A percentile compares a stretch with the other conserved stretches of the same genome.
Conservation (phyloP, 176 grass and related monocot genomes). For the Echinochloa phyllopogon region DNA sequence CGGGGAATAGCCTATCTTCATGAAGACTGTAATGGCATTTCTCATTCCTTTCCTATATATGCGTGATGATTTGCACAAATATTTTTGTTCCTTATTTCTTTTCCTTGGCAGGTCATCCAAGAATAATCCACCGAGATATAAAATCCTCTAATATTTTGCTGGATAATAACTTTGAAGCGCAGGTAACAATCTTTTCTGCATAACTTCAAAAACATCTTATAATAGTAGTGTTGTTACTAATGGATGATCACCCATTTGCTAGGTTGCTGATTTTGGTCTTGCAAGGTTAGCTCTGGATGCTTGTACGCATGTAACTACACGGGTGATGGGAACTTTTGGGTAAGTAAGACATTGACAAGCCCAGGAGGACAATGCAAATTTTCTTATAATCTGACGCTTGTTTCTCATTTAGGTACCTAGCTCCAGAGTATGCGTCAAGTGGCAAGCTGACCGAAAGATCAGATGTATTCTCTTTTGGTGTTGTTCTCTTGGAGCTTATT, state of each 20-base stretch:
- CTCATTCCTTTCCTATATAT: constrained; percentile 4
- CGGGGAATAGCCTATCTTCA: constrained; percentile 94
- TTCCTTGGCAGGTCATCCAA: constrained; percentile 70
- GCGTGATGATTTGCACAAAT: constrained; percentile 1
- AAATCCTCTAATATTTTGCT: constrained; percentile 99
- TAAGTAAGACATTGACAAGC: constrained; percentile 39
- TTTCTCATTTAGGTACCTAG: constrained; percentile 70
- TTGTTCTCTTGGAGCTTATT: constrained; percentile 96
- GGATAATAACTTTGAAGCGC: constrained; percentile 88
- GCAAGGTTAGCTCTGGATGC: constrained; percentile 93
- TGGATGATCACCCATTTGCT: not conserved
- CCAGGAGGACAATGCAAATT: not conserved
- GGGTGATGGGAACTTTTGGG: constrained; percentile 99
- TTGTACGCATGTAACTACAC: constrained; percentile 86
- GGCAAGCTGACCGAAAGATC: constrained; percentile 97
- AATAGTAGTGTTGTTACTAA: constrained; percentile 20
- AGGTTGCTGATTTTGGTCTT: constrained; percentile 97
- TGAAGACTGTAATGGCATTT: constrained; percentile 87
- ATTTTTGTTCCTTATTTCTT: constrained; percentile 32
- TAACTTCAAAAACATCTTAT: not conserved
- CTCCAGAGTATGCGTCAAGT: constrained; percentile 94
- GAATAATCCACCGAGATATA: constrained; percentile 98
- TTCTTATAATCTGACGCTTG: constrained; percentile 15
- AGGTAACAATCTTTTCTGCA: constrained; percentile 50
- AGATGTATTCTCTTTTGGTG: constrained; percentile 96